These are phyloP conservation scores for Trapa bicornis DNA, from an alignment of 345 rosid species.

Conservation along the genomic window DNA sequence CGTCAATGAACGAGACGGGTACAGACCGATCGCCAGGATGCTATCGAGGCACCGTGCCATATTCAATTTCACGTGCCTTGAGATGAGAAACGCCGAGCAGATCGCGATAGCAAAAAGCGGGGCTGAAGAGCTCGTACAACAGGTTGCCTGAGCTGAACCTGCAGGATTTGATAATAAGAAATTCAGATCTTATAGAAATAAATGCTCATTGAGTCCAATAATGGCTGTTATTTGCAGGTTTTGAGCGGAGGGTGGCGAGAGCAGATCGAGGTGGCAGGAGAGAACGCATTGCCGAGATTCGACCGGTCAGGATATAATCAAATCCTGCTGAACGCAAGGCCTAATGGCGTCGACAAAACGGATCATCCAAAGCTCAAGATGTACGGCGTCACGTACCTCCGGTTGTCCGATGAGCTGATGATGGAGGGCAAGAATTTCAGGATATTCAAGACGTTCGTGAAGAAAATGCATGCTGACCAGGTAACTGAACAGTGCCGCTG, in stretches of 20 bases:
- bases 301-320: conserved; percentile 61
- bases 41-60: conserved; percentile 52
- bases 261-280: conserved; percentile 68
- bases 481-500: conserved; percentile 18
- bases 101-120: conserved; percentile 45
- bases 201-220: no score
- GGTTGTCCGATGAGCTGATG: conserved; percentile 41
- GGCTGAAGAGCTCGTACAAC: conserved; percentile 75
- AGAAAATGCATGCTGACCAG: conserved; percentile 77
- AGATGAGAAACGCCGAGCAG: conserved; percentile 68
- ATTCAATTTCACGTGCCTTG: conserved; percentile 72
- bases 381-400: conserved; percentile 64
- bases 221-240: conserved; percentile 31
- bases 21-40: conserved; percentile 61
- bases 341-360: conserved; percentile 48
- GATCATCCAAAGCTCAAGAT: conserved; percentile 44
- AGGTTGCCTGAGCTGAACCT: conserved; percentile 22
- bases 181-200: not conserved
- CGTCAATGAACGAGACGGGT: conserved; percentile 57
- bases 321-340: conserved; percentile 66
- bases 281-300: conserved; percentile 65
- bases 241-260: conserved; percentile 70
- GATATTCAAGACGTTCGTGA: conserved; percentile 57
- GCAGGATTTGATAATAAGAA: not conserved
- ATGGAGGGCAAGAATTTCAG: conserved; percentile 35